A percentile compares a stretch with the other conserved stretches of the same genome.
Evolutionary conservation across 352 stramenopile species (phyloP).

Genomic region (Phytophthora hibernalis): DNA sequence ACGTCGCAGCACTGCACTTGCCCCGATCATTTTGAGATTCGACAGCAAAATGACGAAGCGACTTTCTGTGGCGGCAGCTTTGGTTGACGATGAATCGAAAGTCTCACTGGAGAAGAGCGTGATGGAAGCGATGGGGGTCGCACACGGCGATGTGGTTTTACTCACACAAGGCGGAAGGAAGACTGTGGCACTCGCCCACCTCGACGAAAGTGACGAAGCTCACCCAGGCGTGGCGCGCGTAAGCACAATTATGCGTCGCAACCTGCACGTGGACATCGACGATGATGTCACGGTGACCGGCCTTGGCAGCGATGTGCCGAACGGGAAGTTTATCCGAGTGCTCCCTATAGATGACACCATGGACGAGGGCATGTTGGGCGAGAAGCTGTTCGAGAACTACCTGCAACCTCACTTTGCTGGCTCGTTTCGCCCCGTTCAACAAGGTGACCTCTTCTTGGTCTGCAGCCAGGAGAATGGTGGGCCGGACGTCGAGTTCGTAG

Average conservation of each 20-base stretch:
- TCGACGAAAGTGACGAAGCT: conserved; percentile 31
- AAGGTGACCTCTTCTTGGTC: conserved; percentile 25
- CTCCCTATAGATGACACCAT: conserved; percentile 32
- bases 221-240: conserved; percentile 13
- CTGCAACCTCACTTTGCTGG: conserved; percentile 27
- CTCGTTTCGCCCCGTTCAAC: conserved; percentile 24
- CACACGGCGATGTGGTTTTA: conserved; percentile 27
- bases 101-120: conserved; percentile 20
- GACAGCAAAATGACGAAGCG: conserved; percentile 14
- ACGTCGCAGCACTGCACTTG: too few species aligned
- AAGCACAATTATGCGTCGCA: conserved; percentile 34
- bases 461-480: neutral
- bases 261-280: conserved; percentile 22
- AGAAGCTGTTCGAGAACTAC: conserved; percentile 34
- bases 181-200: conserved; percentile 17
- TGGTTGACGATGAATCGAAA: conserved; percentile 21
- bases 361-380: conserved; percentile 15
- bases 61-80: conserved; percentile 21
- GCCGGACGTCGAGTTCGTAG: conserved; percentile 27
- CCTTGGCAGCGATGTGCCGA: conserved; percentile 23
- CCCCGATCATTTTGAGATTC: too few species aligned
- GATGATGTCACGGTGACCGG: conserved; percentile 22
- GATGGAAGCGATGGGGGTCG: conserved; percentile 20
- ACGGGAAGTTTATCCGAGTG: conserved; percentile 24
- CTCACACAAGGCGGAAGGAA: conserved; percentile 22